Base-by-base conservation (phyloP, 1,284 basidiomycete species). In the Phellopilus nigrolimitatus region DNA sequence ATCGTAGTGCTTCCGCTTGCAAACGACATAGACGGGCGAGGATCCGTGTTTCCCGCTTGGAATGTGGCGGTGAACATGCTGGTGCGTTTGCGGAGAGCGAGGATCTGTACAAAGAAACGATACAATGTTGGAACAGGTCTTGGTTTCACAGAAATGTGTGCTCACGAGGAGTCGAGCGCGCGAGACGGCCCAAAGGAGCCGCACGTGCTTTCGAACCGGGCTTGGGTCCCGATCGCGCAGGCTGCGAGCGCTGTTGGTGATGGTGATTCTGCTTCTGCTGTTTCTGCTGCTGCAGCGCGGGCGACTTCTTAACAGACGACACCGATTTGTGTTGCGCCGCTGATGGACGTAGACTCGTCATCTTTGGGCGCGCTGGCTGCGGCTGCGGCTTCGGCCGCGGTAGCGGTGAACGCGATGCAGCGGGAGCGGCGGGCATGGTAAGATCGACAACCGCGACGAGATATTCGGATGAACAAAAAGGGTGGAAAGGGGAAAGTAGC, bases 1-100 rank as follows among this genome's bases (percentile, higher is more conserved):
- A 28, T 55, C 54, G 44, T 24, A 28, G 21, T 52, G 54, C 40
- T 55, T 51, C 13, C 54, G 49, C 24, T 46, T 44, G 39, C 54
- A 55, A 3, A 46, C 42, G 12, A 47, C 49, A 22, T 51, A 47
- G 37, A 50, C 43, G 12, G 43, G 36, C 27, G 44, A 25, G 5
- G 43, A 17, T 12, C 41, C 37, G 10, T 49, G 24, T 31, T 37
- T 24, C 19, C 37, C 25, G 25, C 21, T 17, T 22, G 24, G 19
- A 24, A 30, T 47, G n/a, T 46, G 50, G 21, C 48, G 53, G 24
- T 50, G 53, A 1, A 51, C 48, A 19, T 54, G 47, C 15, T 47
- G 48, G 1, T 31, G n/a, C 28, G 22, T 22, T 8, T 33, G 46
- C 19, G 51, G n/a, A 12, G 47, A 38, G 28, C 52, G 52, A 12